These are phyloP conservation scores for Apiotrichum laibachii DNA, from an alignment of 1,284 basidiomycete genomes.

Conservation along the genomic window DNA sequence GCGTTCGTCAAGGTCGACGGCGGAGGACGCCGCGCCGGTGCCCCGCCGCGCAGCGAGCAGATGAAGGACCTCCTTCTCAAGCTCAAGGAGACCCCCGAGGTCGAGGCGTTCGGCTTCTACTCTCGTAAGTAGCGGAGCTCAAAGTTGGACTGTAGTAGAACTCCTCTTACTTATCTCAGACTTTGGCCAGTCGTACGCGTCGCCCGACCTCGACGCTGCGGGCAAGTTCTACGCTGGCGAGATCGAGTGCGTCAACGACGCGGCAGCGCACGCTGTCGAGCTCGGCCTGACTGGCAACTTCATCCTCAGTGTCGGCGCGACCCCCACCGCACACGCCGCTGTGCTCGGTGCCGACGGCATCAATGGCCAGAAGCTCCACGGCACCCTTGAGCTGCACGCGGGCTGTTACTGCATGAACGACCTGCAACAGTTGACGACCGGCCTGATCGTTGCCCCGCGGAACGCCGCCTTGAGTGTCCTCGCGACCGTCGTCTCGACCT, in stretches of 20 bases:
- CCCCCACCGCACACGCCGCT: conserved; percentile 74
- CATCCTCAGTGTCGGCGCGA: conserved; percentile 74
- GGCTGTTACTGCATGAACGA: conserved; percentile 76
- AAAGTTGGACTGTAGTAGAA: too few relatives aligned
- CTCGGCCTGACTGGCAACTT: conserved; percentile 54
- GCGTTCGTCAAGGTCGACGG: conserved; percentile 78
- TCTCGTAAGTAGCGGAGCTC: conserved; percentile 55
- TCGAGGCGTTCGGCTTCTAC: conserved; percentile 78
- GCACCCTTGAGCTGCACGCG: conserved; percentile 69
- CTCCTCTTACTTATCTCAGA: conserved; percentile 21
- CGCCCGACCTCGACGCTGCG: conserved; percentile 64
- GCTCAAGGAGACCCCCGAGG: conserved; percentile 49
- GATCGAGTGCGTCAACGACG: conserved; percentile 66
- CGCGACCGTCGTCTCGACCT: conserved; percentile 70
- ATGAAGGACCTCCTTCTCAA: conserved; percentile 61
- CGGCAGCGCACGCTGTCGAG: conserved; percentile 60
- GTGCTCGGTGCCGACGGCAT: background rate
- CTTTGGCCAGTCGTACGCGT: conserved; percentile 64
- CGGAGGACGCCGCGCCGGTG: conserved; percentile 80
- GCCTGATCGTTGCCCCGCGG: conserved; percentile 56
- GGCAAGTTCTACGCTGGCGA: conserved; percentile 67
- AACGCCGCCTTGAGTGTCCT: conserved; percentile 62
- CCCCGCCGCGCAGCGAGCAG: conserved; percentile 57
- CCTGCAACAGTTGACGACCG: conserved; percentile 75
- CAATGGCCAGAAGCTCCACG: conserved; percentile 52